Percentiles rank a stretch among this genome's conserved stretches.
phyloP scores from a whole-genome alignment of 169 alveolate species.

The Nephromyces sp. region DNA sequence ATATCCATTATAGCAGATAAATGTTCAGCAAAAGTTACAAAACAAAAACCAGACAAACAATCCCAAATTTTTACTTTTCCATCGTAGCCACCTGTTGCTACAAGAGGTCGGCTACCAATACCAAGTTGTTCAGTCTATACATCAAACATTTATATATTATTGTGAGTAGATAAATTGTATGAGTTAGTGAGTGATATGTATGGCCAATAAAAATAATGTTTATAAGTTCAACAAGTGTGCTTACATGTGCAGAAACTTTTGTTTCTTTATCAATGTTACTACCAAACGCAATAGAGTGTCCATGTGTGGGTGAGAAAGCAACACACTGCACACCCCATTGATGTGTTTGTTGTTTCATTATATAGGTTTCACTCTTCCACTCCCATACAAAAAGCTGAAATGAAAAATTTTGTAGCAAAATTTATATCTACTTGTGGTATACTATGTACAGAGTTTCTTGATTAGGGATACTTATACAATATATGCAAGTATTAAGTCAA shows the following conservation, averaged over 20 bases:
- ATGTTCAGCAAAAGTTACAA: constrained; percentile 90
- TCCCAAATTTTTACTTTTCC: constrained; percentile 94
- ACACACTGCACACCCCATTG: constrained; percentile 55
- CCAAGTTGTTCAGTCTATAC: neutral
- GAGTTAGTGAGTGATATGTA: no score
- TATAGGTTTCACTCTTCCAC: constrained; percentile 94
- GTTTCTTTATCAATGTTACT: no score
- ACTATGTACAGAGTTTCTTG: no score
- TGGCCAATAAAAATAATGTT: neutral
- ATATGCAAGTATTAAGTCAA: neutral
- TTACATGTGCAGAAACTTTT: no score
- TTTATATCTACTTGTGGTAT: no score
- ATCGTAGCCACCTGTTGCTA: constrained; percentile 95
- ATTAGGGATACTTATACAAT: no score
- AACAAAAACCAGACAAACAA: constrained; percentile 81
- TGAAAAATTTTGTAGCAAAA: no score
- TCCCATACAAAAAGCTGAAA: constrained; percentile 91
- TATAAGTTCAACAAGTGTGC: no score
- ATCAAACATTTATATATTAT: no score
- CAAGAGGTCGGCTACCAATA: constrained; percentile 42
- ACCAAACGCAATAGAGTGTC: constrained; percentile 12
- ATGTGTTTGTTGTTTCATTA: constrained; percentile 89
- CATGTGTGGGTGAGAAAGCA: constrained; percentile 36
- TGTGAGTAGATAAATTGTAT: no score
- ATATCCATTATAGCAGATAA: constrained; percentile 80